Conservation (phyloP, 2,329 filamentous ascomycete species). For the Aspergillus tanneri region DNA sequence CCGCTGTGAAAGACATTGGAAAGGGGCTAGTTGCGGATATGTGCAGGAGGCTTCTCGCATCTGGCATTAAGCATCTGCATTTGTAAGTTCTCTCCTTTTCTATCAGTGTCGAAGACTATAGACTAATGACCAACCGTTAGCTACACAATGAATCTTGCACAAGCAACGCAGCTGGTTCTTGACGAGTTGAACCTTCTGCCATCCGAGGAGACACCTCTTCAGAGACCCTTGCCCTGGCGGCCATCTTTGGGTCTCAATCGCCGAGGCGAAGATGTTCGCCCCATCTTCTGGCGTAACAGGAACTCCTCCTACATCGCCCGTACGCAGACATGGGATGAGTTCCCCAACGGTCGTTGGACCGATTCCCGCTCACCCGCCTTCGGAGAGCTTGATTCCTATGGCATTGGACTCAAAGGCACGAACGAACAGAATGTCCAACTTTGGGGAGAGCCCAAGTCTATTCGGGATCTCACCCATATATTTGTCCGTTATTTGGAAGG, state of each 20-base stretch:
- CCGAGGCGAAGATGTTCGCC: conserved; percentile 90
- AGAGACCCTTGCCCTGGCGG: conserved; percentile 93
- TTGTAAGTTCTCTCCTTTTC: conserved; percentile 58
- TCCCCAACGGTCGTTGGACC: conserved; percentile 97
- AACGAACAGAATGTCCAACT: conserved; percentile 95
- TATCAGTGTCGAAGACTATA: not conserved
- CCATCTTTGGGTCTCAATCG: conserved; percentile 87
- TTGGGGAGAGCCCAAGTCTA: conserved; percentile 80
- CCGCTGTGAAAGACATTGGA: conserved; percentile 84
- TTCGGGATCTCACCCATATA: conserved; percentile 76
- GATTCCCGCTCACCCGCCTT: conserved; percentile 95
- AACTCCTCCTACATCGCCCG: conserved; percentile 94
- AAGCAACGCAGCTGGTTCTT: conserved; percentile 89
- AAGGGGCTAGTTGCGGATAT: conserved; percentile 83
- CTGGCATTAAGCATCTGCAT: conserved; percentile 83
- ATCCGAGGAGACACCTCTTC: conserved; percentile 71
- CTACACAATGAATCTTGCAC: conserved; percentile 98
- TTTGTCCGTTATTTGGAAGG: conserved; percentile 84
- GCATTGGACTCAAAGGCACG: conserved; percentile 87
- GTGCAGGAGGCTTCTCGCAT: conserved; percentile 80
- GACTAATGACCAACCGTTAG: conserved; percentile 29
- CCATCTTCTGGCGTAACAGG: conserved; percentile 97
- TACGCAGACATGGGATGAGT: conserved; percentile 98
- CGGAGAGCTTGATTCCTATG: conserved; percentile 90
- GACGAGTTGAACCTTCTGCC: conserved; percentile 85